phyloP scores from a whole-genome alignment of 1,139 yeast species.

The Arxiozyma bovina region DNA sequence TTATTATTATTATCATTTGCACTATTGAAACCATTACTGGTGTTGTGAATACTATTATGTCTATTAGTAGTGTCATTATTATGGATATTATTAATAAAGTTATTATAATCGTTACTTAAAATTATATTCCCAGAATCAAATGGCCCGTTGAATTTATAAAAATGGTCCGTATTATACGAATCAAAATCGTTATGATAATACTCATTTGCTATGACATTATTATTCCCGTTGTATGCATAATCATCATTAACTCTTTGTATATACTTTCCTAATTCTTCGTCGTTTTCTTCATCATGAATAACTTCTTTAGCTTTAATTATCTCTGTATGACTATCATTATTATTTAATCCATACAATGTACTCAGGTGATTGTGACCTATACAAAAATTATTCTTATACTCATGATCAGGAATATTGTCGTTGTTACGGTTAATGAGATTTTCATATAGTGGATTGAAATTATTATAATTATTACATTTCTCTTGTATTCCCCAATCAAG shows the following conservation, averaged over 20 bases:
- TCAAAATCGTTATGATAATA: conserved; percentile 1
- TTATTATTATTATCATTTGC: neutral
- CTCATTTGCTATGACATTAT: neutral
- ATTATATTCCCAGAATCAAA: neutral
- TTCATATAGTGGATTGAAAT: neutral
- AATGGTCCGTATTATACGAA: conserved; percentile 2
- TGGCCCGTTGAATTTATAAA: conserved; percentile 3
- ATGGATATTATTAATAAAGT: neutral
- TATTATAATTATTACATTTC: neutral
- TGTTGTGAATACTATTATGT: too few species aligned
- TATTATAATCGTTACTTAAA: neutral
- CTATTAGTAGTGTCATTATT: neutral
- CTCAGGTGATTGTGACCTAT: neutral
- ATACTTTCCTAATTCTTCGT: neutral
- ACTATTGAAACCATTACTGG: too few species aligned
- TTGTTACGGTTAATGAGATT: neutral
- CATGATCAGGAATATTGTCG: neutral
- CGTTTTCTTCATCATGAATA: conserved; percentile 1
- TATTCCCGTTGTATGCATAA: conserved; percentile 1
- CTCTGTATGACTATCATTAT: conserved; percentile 1
- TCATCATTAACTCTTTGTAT: neutral
- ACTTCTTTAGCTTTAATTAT: neutral
- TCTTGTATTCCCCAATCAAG: neutral
- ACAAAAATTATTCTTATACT: neutral
- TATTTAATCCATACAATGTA: neutral